A percentile compares a stretch with the other conserved stretches of the same genome.
Conservation (phyloP, 2,329 filamentous ascomycete species). For the Aciculosporium take region DNA sequence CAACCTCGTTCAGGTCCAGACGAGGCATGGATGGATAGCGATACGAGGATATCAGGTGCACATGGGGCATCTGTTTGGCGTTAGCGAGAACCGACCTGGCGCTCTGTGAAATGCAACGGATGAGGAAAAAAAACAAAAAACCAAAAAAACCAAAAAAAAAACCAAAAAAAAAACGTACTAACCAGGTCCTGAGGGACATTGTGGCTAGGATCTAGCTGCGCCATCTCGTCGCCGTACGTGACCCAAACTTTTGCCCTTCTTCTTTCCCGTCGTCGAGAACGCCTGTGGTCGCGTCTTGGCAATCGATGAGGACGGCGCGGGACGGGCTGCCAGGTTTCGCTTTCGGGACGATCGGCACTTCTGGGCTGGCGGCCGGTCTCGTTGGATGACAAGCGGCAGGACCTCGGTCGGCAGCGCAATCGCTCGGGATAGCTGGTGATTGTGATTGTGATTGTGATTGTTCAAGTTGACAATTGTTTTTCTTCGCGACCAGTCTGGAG, state of each 20-base stretch:
- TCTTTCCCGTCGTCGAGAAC: background rate
- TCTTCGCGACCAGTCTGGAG: constrained; percentile 3
- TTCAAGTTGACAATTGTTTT: constrained; percentile 6
- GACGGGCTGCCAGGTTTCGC: background rate
- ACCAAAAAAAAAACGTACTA: too few species aligned
- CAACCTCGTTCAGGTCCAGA: constrained; percentile 61
- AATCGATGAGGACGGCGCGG: background rate
- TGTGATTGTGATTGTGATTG: constrained; percentile 2
- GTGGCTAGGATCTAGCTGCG: constrained; percentile 27
- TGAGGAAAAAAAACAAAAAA: too few species aligned
- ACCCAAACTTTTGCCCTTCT: too few species aligned
- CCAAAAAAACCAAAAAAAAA: too few species aligned
- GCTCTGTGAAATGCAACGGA: too few species aligned
- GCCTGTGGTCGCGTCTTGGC: background rate
- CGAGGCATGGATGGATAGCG: constrained; percentile 62
- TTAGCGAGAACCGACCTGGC: too few species aligned
- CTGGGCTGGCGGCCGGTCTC: background rate
- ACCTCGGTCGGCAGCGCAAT: constrained; percentile 7
- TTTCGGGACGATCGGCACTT: background rate
- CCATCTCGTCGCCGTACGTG: constrained; percentile 23
- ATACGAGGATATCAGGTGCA: constrained; percentile 77
- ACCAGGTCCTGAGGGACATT: constrained; percentile 29
- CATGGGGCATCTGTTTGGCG: constrained; percentile 56
- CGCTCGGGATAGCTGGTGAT: constrained; percentile 6
- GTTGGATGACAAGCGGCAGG: background rate